Base-by-base conservation (phyloP, 1,284 basidiomycete species). In the Cutaneotrichosporon sp. region DNA sequence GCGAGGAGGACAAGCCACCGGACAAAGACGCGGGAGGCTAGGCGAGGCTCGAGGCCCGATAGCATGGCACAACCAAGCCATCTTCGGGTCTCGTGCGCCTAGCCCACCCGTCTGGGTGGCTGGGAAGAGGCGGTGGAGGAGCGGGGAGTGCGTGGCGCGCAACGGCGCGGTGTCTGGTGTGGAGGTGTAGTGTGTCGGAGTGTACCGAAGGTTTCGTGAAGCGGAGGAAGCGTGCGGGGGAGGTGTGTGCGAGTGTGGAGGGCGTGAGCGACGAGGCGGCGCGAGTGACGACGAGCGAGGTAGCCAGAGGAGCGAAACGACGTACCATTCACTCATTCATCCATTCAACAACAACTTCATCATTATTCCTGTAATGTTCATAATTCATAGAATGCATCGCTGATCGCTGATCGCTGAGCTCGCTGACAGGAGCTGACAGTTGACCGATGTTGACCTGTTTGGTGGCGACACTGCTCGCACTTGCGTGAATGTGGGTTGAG, bases 71-170 rank as follows among this genome's bases (percentile, higher is more conserved):
- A 42, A n/a, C 38, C 8, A n/a, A 4, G 38, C 18, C 18, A 42
- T 4, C 38, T 42, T 42, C 4, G 38, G 38, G 38, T 9, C 38
- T 42, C 38, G 18, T 3, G 8, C 4, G 38, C 18, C 38, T 42
- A 9, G 38, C 38, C 11, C 18, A 42, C 38, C 38, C 38, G 18
- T n/a, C 16, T n/a, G 38, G 38, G 38, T 42, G 34, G 34, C 34
- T 36, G 47, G 25, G 47, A n/a, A 29, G 47, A 50, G 47, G 47
- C 16, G 47, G 47, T 50, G 47, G 47, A 50, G 47, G 47, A 50
- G 47, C 47, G 47, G 47, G 47, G 47, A 50, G 47, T 50, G 47
- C 47, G 47, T 50, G 24, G 47, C 47, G 47, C 47, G 47, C 47
- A 50, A 50, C 25, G 47, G 47, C 47, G 47, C 47, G 47, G 47